Base-by-base conservation (phyloP, 768 basidiomycete species). In the Boletus huronensis region DNA sequence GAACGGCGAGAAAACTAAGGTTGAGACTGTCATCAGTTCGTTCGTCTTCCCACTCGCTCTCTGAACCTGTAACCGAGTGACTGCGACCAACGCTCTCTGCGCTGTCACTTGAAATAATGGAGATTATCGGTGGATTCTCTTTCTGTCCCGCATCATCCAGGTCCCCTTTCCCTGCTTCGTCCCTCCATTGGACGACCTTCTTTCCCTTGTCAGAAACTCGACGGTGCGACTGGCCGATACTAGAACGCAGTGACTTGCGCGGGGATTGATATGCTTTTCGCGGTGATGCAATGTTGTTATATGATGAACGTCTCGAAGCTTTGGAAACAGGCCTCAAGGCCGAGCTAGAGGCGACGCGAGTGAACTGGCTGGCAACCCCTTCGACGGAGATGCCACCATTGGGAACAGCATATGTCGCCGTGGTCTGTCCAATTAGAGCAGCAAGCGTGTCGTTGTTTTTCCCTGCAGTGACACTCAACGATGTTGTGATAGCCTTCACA, bases 21-120 rank as follows among this genome's bases (percentile, higher is more conserved):
- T 76, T 82, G 61, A 88, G 64, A 65, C 86, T 89, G 47, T 90
- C 89, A 8, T 93, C 90, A 1, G 87, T 89, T 72, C 82, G 88
- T 65, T 92, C 90, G 64, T 93, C 90, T 70, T 93, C 90, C 90
- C 91, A 93, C 53, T 93, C 90, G 67, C 87, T 90, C 61, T 92
- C 90, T 6, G 88, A 90, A 6, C 83, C 79, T 43, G 83, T 79
- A 23, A 79, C 69, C 4, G 84, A 84, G 34, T 71, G 65, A 42
- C 61, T 59, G 32, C 67, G 71, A 34, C 57, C 55, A 45, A 71
- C 60, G 41, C 68, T 69, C 38, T 69, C 68, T 35, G 59, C 42
- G 31, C 64, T 77, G 53, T 83, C 74, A 17, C 68, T 69, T 14
- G 75, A 60, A 36, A 75, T 70, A 35, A 74, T 68, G 23, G 62